Percentiles rank a stretch among this genome's conserved stretches.
Evolutionary conservation across 805 yeast species (phyloP).

Genomic region (Komagataella pseudopastoris): DNA sequence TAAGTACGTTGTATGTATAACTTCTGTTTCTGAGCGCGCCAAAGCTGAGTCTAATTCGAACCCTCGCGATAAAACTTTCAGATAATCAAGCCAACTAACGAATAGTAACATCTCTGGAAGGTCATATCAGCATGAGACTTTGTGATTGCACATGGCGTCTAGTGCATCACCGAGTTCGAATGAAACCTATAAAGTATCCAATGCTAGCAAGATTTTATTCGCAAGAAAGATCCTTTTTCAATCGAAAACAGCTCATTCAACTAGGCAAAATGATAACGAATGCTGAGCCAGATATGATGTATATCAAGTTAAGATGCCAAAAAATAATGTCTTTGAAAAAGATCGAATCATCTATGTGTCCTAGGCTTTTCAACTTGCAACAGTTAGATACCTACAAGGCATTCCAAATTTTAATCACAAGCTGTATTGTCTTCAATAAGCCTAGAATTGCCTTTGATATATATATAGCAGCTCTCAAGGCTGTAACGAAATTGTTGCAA

Average conservation of each 20-base stretch:
- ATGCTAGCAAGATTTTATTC: neutral
- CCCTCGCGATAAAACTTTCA: neutral
- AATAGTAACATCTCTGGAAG: neutral
- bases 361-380: neutral
- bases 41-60: conserved; percentile 6
- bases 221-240: neutral
- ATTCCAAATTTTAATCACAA: neutral
- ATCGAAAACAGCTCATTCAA: neutral
- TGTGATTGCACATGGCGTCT: neutral
- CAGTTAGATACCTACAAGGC: neutral
- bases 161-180: neutral
- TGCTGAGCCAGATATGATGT: neutral
- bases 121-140: neutral
- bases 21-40: neutral
- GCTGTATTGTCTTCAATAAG: neutral
- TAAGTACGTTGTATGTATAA: neutral
- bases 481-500: neutral
- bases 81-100: neutral
- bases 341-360: neutral
- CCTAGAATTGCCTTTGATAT: neutral
- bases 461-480: neutral
- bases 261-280: neutral
- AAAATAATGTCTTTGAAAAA: neutral
- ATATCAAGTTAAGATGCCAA: neutral
- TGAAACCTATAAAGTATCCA: neutral